These are phyloP conservation scores for Sporothrix schenckii DNA, from an alignment of 2,329 filamentous ascomycete species.

Conservation along the genomic window DNA sequence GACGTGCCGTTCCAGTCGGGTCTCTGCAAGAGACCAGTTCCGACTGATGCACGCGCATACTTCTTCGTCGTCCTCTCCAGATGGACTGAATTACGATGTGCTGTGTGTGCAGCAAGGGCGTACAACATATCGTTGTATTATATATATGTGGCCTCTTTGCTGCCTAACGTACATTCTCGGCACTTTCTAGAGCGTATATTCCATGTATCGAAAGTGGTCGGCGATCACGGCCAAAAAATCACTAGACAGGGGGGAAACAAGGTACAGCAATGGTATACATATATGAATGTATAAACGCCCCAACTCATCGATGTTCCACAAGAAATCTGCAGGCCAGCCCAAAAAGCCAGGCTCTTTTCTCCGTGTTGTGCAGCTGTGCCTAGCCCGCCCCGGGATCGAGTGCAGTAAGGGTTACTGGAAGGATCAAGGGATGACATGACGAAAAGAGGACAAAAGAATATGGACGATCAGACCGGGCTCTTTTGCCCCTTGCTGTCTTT, in stretches of 20 bases:
- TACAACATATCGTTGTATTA: neutral
- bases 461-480: neutral
- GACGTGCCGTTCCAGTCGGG: neutral
- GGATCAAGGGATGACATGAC: neutral
- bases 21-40: neutral
- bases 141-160: neutral
- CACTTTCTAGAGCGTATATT: neutral
- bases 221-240: slow-evolving; percentile 6
- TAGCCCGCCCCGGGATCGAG: neutral
- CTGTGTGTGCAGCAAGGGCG: neutral
- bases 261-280: neutral
- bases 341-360: slow-evolving; percentile 9
- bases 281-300: slow-evolving; percentile 7
- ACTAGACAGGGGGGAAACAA: neutral
- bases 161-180: neutral
- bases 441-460: neutral
- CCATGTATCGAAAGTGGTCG: slow-evolving; percentile 12
- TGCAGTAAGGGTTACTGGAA: neutral
- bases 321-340: neutral
- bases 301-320: neutral
- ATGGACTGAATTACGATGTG: slow-evolving; percentile 1
- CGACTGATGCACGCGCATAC: neutral
- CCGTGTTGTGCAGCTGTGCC: neutral
- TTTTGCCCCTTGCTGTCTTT: neutral
- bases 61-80: slow-evolving; percentile 7